These are phyloP conservation scores for Daedalea quercina DNA, from an alignment of 768 basidiomycete genomes.

Conservation along the genomic window DNA sequence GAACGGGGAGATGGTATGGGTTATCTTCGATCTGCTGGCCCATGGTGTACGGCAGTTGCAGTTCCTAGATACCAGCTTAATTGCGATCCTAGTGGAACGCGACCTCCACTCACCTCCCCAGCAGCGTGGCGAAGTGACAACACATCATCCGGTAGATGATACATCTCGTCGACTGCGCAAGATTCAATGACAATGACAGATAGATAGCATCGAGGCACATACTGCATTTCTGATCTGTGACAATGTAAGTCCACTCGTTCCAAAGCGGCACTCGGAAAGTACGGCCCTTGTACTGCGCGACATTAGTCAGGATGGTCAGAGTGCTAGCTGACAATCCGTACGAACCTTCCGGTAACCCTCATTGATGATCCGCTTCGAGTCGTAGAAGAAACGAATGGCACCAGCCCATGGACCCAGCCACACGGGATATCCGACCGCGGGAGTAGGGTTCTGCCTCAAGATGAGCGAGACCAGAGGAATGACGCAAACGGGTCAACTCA, in stretches of 20 bases:
- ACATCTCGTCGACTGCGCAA: conserved; percentile 1
- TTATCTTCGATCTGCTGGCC: conserved; percentile 2
- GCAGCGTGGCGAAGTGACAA: conserved; percentile 1
- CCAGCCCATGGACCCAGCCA: neutral
- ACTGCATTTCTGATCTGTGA: conserved; percentile 3
- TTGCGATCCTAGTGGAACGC: neutral
- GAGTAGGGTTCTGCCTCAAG: neutral
- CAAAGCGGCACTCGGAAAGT: neutral
- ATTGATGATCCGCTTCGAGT: conserved; percentile 2
- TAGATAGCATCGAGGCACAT: neutral
- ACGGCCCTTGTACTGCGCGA: neutral
- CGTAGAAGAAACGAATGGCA: neutral
- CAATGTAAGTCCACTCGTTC: neutral
- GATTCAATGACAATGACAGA: neutral
- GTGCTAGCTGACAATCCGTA: neutral
- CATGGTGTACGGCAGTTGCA: conserved; percentile 3
- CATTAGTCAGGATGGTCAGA: neutral
- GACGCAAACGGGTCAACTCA: neutral
- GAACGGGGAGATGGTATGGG: conserved; percentile 3
- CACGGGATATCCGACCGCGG: neutral
- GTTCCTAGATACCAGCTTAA: neutral
- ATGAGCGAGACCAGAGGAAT: neutral
- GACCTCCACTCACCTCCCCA: neutral
- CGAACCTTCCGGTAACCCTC: conserved; percentile 1
- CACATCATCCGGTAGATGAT: conserved; percentile 1